Base-by-base conservation (phyloP, 2,329 filamentous ascomycete species). In the Epicoccum sorghinum region DNA sequence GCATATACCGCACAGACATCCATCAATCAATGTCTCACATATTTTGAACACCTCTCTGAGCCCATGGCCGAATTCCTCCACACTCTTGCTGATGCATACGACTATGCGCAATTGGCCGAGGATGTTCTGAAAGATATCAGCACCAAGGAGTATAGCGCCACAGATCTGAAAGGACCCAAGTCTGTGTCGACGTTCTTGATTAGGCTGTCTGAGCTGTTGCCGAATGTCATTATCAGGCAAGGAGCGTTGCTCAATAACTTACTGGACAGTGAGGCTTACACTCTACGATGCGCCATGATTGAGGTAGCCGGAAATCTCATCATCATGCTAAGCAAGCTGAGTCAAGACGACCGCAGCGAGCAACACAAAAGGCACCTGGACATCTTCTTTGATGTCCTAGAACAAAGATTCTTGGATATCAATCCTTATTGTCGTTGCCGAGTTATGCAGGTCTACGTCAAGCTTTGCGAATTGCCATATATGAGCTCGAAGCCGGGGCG, bases 41-140 rank as follows among this genome's bases (percentile, higher is more conserved):
- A 99, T 73, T 99, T 98, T 68, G 95, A 99, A 77, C 95, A 99
- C 75, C 79, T 99, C n/a, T 93, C 95, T 0, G 95, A 99, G 70
- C 95, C 95, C 1, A 99, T 99, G 95, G 95, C 95, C 29, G 96
- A 99, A 73, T 96, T 99, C 67, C 80, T 99, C 4, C 91, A 98
- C 67, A 99, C 98, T 68, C 81, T 99, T 24, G 89, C 93, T 1
- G 93, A 98, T 72, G 93, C 97, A 78, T 99, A 98, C 78, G 95
- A 99, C 76, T 96, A 98, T 72, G 90, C 93, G 13, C 95, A 99
- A 69, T 82, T 99, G 7, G 89, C 92, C 4, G 95, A 97, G 72
- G 95, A 99, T 71, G 90, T 98, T 27, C 77, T 99, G 54, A 88
- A 91, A 67, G 95, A 99, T 71, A 84, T 99, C 62, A 96, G 93